These are phyloP conservation scores for Asterionellopsis glacialis DNA, from an alignment of 108 stramenopile species.

Conservation along the genomic window DNA sequence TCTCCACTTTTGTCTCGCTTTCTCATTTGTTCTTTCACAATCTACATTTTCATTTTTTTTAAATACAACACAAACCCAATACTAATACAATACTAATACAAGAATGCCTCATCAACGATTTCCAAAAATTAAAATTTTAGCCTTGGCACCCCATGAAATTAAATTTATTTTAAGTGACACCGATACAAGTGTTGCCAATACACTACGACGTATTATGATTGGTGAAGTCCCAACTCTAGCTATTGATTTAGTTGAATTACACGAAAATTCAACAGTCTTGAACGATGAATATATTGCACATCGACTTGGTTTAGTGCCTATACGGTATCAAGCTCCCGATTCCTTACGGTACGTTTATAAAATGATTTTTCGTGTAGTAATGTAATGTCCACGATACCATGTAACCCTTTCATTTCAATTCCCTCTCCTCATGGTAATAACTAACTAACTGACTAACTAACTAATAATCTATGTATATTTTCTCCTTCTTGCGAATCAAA, in stretches of 20 bases:
- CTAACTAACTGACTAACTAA: no score
- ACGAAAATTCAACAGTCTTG: slow-evolving; percentile 89
- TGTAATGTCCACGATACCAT: slow-evolving; percentile 6
- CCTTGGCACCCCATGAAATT: slow-evolving; percentile 75
- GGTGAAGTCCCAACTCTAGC: slow-evolving; percentile 95
- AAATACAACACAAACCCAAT: no score
- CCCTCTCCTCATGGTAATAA: no score
- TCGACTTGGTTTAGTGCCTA: slow-evolving; percentile 93
- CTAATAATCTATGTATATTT: neutral
- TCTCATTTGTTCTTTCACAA: no score
- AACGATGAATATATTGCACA: slow-evolving; percentile 98
- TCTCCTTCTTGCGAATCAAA: neutral
- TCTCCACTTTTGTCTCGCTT: no score
- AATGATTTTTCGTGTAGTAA: neutral
- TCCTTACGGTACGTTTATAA: slow-evolving; percentile 46
- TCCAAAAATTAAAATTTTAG: slow-evolving; percentile 76
- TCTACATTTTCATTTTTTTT: no score
- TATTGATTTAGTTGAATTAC: slow-evolving; percentile 94
- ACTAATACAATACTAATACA: no score
- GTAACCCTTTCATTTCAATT: slow-evolving; percentile 9
- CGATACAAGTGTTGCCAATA: slow-evolving; percentile 93
- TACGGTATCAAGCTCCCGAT: slow-evolving; percentile 67
- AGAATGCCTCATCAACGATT: slow-evolving; percentile 87
- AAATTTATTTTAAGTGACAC: slow-evolving; percentile 90
- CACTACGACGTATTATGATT: slow-evolving; percentile 95